Evolutionary conservation across 441 rosid genomes (phyloP).

Genomic region (Euphorbia schlechtendalii): DNA sequence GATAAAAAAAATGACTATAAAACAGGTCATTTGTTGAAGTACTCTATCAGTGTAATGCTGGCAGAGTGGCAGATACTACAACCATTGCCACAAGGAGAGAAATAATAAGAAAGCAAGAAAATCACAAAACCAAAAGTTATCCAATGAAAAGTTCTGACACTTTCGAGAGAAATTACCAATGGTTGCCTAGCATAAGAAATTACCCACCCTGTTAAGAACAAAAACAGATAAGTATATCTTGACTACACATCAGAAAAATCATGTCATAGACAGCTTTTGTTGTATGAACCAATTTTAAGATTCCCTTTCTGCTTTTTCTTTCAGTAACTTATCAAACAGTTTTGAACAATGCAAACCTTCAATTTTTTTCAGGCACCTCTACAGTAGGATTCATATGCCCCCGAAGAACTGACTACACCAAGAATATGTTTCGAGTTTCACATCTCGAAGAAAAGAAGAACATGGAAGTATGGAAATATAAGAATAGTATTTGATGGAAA

Average conservation of each 20-base stretch:
- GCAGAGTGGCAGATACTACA: not conserved
- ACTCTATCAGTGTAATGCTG: not conserved
- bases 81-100: not conserved
- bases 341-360: no score
- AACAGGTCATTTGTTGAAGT: not conserved
- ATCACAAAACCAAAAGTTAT: not conserved
- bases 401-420: no score
- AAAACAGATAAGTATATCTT: slow-evolving; percentile 5
- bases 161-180: slow-evolving; percentile 45
- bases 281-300: no score
- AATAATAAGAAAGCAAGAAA: not conserved
- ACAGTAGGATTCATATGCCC: no score
- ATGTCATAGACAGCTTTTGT: no score
- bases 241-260: slow-evolving; percentile 7
- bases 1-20: slow-evolving; percentile 1
- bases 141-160: not conserved
- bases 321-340: no score
- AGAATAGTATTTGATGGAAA: no score
- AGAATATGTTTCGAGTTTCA: no score
- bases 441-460: no score
- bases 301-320: no score
- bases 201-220: slow-evolving; percentile 72
- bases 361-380: no score
- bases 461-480: no score
- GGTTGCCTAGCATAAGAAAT: slow-evolving; percentile 53